phyloP scores from a whole-genome alignment of 2,329 filamentous ascomycete genomes.

The Zarea fungicola region DNA sequence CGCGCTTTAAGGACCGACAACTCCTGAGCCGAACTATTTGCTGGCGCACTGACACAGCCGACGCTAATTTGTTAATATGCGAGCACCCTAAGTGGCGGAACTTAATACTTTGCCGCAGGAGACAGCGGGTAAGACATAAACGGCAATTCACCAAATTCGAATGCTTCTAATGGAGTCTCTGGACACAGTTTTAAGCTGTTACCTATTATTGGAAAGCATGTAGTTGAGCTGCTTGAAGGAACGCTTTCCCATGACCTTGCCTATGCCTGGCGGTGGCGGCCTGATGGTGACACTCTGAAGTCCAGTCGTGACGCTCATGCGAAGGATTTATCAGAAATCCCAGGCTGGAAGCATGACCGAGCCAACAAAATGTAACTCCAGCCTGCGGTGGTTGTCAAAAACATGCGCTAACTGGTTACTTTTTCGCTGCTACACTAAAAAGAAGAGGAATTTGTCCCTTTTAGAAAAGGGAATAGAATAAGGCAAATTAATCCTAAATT shows the following conservation, averaged over 20 bases:
- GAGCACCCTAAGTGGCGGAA: slow-evolving; percentile 38
- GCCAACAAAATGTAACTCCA: neutral
- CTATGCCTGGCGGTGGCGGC: slow-evolving; percentile 40
- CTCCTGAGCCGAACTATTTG: slow-evolving; percentile 29
- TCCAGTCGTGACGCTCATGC: slow-evolving; percentile 34
- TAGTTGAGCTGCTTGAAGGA: slow-evolving; percentile 40
- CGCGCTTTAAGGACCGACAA: slow-evolving; percentile 23
- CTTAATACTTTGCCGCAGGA: slow-evolving; percentile 39
- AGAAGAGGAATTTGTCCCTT: no score
- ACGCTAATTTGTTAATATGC: slow-evolving; percentile 29
- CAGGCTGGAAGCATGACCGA: slow-evolving; percentile 32
- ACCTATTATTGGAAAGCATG: slow-evolving; percentile 41
- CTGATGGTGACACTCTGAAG: slow-evolving; percentile 38
- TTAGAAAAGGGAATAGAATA: no score
- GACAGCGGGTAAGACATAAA: slow-evolving; percentile 36
- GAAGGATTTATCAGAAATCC: slow-evolving; percentile 40
- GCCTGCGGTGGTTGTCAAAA: no score
- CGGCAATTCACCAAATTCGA: no score
- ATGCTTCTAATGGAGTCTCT: neutral
- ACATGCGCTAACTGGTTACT: no score
- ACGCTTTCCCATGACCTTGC: slow-evolving; percentile 32
- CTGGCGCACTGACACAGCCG: slow-evolving; percentile 32
- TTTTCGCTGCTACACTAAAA: no score
- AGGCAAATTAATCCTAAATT: no score
- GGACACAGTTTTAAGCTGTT: slow-evolving; percentile 42